Percentiles rank a stretch among this genome's conserved stretches.
phyloP scores from a whole-genome alignment of 345 rosid genomes.

The Jatropha curcas region DNA sequence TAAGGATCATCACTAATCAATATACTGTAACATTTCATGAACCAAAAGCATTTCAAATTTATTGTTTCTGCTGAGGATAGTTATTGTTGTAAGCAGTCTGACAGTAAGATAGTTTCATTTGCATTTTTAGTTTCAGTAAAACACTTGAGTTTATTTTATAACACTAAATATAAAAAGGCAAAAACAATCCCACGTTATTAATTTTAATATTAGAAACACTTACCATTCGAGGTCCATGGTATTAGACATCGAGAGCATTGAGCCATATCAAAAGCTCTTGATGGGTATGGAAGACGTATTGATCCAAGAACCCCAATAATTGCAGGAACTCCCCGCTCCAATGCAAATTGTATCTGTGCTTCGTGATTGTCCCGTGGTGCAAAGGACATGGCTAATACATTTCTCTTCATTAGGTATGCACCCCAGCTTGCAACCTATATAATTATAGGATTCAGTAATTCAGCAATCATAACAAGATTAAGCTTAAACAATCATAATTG shows the following conservation, averaged over 20 bases:
- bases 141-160: neutral
- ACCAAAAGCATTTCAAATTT: neutral
- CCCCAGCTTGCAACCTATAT: slow-evolving; percentile 99
- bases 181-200: slow-evolving; percentile 8
- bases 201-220: slow-evolving; percentile 16
- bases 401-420: slow-evolving; percentile 83
- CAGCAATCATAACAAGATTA: slow-evolving; percentile 4
- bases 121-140: neutral
- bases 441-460: slow-evolving; percentile 10
- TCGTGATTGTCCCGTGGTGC: slow-evolving; percentile 97
- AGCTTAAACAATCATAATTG: neutral
- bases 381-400: slow-evolving; percentile 88
- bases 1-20: neutral
- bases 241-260: slow-evolving; percentile 97
- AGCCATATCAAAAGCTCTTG: slow-evolving; percentile 97
- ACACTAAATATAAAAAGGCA: neutral
- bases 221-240: slow-evolving; percentile 89
- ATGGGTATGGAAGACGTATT: slow-evolving; percentile 80
- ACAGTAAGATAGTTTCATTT: neutral
- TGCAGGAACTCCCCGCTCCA: slow-evolving; percentile 97
- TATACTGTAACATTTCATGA: neutral
- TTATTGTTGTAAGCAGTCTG: neutral
- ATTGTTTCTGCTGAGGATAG: neutral
- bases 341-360: slow-evolving; percentile 99
- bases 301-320: slow-evolving; percentile 90